Evolutionary conservation across 2,329 filamentous ascomycete species (phyloP).

Genomic region (Colletotrichum sp.): DNA sequence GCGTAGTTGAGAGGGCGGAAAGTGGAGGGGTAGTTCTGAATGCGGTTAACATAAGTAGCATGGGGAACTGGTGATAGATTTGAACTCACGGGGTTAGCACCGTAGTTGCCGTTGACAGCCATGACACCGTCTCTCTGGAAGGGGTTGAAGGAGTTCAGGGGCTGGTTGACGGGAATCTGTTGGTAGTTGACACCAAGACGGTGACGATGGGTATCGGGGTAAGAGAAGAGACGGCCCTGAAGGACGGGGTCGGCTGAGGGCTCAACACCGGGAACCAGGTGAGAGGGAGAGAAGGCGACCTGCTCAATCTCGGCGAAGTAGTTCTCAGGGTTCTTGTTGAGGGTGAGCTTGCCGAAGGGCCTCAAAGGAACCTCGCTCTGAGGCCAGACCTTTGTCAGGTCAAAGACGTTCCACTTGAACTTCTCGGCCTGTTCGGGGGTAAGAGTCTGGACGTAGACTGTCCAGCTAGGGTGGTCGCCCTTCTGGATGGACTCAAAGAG

Average conservation of each 20-base stretch:
- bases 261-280: slow-evolving; percentile 67
- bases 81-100: slow-evolving; percentile 49
- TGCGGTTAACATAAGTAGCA: background rate
- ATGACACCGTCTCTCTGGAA: slow-evolving; percentile 77
- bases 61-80: no score
- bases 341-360: slow-evolving; percentile 64
- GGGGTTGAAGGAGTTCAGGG: slow-evolving; percentile 63
- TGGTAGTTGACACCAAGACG: slow-evolving; percentile 69
- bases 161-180: slow-evolving; percentile 66
- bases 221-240: slow-evolving; percentile 65
- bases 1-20: slow-evolving; percentile 51
- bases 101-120: slow-evolving; percentile 71
- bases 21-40: slow-evolving; percentile 53
- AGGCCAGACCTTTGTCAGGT: slow-evolving; percentile 74
- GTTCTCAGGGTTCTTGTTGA: slow-evolving; percentile 69
- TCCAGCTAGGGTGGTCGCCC: slow-evolving; percentile 68
- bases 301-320: slow-evolving; percentile 76
- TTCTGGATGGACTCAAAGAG: slow-evolving; percentile 67
- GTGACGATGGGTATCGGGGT: slow-evolving; percentile 67
- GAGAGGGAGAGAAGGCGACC: slow-evolving; percentile 68
- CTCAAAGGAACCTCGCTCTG: slow-evolving; percentile 65
- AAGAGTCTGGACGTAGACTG: slow-evolving; percentile 67
- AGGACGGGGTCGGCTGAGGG: slow-evolving; percentile 67
- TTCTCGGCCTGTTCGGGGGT: slow-evolving; percentile 66
- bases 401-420: slow-evolving; percentile 69